These are phyloP conservation scores for Saururus chinensis DNA, from an alignment of 164 flowering plant genomes.

Conservation along the genomic window DNA sequence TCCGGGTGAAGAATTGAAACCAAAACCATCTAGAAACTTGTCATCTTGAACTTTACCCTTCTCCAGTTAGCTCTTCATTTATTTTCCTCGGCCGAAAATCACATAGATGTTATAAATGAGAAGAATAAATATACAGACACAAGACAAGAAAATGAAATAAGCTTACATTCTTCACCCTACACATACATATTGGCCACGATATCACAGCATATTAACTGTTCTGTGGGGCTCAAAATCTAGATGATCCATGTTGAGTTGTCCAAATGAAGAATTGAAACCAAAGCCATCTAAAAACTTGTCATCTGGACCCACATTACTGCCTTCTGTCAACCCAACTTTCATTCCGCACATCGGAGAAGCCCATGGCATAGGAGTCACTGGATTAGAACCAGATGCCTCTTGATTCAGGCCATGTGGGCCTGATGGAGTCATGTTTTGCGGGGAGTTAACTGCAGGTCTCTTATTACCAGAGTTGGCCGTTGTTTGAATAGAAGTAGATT, in stretches of 20 bases:
- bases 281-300: slow-evolving; percentile 51
- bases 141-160: background rate
- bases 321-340: slow-evolving; percentile 30
- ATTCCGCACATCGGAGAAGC: slow-evolving; percentile 40
- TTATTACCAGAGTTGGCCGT: slow-evolving; percentile 40
- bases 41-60: background rate
- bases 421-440: slow-evolving; percentile 30
- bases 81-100: no score
- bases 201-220: slow-evolving; percentile 28
- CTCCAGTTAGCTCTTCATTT: background rate
- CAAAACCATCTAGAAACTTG: background rate
- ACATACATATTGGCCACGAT: no score
- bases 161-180: background rate
- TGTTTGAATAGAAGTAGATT: slow-evolving; percentile 47
- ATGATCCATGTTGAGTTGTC: slow-evolving; percentile 33
- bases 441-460: slow-evolving; percentile 59
- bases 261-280: slow-evolving; percentile 29
- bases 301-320: slow-evolving; percentile 23
- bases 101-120: background rate
- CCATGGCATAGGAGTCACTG: slow-evolving; percentile 55
- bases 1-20: no score
- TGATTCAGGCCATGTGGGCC: slow-evolving; percentile 31
- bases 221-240: slow-evolving; percentile 52
- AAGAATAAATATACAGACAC: background rate
- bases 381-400: slow-evolving; percentile 55